These are phyloP conservation scores for Amanita polypyramis DNA, from an alignment of 768 basidiomycete genomes.

Conservation along the genomic window DNA sequence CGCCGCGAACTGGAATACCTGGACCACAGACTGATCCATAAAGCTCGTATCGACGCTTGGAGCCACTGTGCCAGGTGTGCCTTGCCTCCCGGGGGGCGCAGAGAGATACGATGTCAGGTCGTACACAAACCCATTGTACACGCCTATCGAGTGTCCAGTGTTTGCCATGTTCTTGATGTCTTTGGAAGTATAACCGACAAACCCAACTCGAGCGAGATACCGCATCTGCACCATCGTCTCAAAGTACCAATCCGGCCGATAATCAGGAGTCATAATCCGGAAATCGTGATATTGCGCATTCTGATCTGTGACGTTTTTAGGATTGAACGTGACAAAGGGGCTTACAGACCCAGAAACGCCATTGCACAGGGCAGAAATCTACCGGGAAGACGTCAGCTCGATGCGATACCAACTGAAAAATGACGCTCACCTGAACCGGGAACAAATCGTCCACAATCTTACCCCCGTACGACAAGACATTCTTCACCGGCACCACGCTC, in stretches of 20 bases:
- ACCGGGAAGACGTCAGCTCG: slow-evolving; percentile 4
- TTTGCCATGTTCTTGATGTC: slow-evolving; percentile 65
- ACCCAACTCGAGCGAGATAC: slow-evolving; percentile 80
- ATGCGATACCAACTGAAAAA: neutral
- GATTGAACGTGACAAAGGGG: slow-evolving; percentile 71
- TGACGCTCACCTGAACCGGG: slow-evolving; percentile 71
- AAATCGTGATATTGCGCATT: slow-evolving; percentile 93
- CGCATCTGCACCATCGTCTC: slow-evolving; percentile 92
- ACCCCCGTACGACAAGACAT: slow-evolving; percentile 66
- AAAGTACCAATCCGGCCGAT: slow-evolving; percentile 97
- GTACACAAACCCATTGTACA: slow-evolving; percentile 83
- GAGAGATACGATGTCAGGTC: slow-evolving; percentile 77
- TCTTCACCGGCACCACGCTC: slow-evolving; percentile 62
- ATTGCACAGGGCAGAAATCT: slow-evolving; percentile 91
- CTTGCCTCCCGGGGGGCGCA: slow-evolving; percentile 45
- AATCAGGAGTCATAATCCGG: slow-evolving; percentile 79
- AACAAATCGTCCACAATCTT: slow-evolving; percentile 64
- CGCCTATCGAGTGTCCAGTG: slow-evolving; percentile 55
- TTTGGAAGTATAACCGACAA: slow-evolving; percentile 73
- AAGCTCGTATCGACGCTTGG: slow-evolving; percentile 44
- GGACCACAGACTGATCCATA: slow-evolving; percentile 60
- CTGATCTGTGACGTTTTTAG: slow-evolving; percentile 64
- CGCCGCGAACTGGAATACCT: slow-evolving; percentile 65
- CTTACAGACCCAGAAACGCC: slow-evolving; percentile 74
- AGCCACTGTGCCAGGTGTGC: slow-evolving; percentile 37